Conservation (phyloP, 345 rosid species). For the Euclidium syriacum region DNA sequence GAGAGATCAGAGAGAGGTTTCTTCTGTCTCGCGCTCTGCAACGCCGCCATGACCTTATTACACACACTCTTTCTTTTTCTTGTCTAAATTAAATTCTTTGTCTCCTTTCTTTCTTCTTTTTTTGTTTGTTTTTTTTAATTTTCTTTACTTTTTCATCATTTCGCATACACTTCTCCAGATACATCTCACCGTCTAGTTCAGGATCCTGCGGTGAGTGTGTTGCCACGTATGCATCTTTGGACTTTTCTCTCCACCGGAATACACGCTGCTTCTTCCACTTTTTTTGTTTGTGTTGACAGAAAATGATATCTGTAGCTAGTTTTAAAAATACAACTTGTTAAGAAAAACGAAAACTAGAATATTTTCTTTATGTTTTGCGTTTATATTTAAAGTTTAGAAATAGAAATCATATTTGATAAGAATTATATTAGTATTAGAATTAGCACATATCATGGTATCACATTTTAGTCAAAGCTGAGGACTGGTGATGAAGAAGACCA, state of each 20-base stretch:
- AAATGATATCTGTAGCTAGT: too few species aligned
- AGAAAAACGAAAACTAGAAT: too few species aligned
- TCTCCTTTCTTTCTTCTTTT: slow-evolving; percentile 3
- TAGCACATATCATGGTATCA: too few species aligned
- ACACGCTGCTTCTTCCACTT: slow-evolving; percentile 16
- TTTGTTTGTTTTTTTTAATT: slow-evolving; percentile 1
- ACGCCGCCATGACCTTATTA: slow-evolving; percentile 63
- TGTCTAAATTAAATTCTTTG: slow-evolving; percentile 1
- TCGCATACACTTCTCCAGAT: not conserved
- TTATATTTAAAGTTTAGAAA: too few species aligned
- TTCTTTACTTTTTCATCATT: not conserved
- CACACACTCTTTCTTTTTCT: slow-evolving; percentile 26
- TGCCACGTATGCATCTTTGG: slow-evolving; percentile 9
- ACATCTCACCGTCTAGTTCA: slow-evolving; percentile 9
- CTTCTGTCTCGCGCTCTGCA: slow-evolving; percentile 43
- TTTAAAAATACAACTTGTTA: too few species aligned
- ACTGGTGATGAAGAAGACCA: not conserved
- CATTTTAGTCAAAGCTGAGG: not conserved
- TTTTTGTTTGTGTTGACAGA: not conserved
- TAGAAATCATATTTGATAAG: too few species aligned
- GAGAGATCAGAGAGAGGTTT: slow-evolving; percentile 22
- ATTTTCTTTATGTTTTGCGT: too few species aligned
- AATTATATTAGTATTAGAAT: too few species aligned
- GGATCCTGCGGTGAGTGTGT: not conserved
- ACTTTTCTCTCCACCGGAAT: slow-evolving; percentile 23